Conservation (phyloP, 495 filamentous ascomycete species). For the Penicillium salamii region DNA sequence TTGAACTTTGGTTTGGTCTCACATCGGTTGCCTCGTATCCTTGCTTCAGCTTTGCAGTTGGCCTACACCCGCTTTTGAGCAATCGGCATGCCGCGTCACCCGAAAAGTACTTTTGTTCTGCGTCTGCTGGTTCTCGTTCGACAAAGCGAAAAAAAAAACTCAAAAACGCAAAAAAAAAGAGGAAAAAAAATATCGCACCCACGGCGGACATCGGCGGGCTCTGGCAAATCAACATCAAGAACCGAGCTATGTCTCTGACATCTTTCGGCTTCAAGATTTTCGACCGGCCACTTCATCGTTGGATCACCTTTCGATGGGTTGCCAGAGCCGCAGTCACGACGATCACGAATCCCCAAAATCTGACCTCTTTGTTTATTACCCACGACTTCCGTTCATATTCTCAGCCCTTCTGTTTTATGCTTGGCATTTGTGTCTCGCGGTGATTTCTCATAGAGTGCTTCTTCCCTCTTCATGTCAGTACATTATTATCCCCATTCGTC, state of each 20-base stretch:
- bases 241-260: background rate
- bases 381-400: constrained; percentile 29
- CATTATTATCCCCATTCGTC: constrained; percentile 30
- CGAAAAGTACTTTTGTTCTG: constrained; percentile 40
- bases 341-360: constrained; percentile 43
- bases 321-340: constrained; percentile 42
- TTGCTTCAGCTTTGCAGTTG: background rate
- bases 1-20: background rate
- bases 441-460: constrained; percentile 36
- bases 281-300: background rate
- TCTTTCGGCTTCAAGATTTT: background rate
- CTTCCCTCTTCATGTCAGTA: constrained; percentile 28
- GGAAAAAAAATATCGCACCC: constrained; percentile 40
- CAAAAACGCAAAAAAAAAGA: constrained; percentile 30
- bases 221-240: constrained; percentile 19
- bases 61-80: constrained; percentile 23
- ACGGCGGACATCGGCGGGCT: constrained; percentile 31
- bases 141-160: constrained; percentile 27
- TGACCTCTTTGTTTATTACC: constrained; percentile 34
- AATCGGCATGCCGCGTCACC: constrained; percentile 26
- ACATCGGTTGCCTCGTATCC: background rate
- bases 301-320: background rate
- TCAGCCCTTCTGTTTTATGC: constrained; percentile 23
- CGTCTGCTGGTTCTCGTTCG: constrained; percentile 28
- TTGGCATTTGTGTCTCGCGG: constrained; percentile 30